Conservation (phyloP, 495 filamentous ascomycete genomes). For the Xylona heveae region DNA sequence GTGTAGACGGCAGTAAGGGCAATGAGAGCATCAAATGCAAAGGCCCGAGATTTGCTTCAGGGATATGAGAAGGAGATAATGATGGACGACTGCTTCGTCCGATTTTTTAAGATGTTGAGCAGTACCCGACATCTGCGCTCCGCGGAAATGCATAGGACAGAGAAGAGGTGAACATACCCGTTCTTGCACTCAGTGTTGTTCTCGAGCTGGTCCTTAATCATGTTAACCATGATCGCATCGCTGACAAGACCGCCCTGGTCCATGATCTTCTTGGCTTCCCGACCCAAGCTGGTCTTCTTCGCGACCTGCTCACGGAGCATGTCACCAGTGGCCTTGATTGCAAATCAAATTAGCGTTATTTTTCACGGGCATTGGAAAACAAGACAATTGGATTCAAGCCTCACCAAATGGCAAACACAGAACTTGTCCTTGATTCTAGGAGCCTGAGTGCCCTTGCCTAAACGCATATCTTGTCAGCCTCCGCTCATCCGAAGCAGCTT, state of each 20-base stretch:
- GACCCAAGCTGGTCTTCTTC: constrained; percentile 86
- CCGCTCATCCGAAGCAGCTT: constrained; percentile 7
- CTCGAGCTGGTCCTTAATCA: constrained; percentile 95
- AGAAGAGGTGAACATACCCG: constrained; percentile 43
- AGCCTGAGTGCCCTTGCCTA: constrained; percentile 98
- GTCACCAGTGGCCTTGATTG: constrained; percentile 95
- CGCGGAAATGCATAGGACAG: neutral
- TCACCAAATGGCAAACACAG: constrained; percentile 87
- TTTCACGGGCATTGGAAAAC: constrained; percentile 3
- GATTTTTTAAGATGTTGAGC: too few relatives aligned
- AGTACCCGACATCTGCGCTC: neutral
- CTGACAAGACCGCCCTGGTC: constrained; percentile 92
- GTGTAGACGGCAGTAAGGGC: neutral
- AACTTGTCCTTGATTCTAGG: constrained; percentile 96
- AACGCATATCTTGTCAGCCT: constrained; percentile 11
- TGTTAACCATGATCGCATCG: constrained; percentile 97
- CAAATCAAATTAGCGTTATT: too few relatives aligned
- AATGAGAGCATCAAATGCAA: too few relatives aligned
- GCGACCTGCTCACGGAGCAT: constrained; percentile 98
- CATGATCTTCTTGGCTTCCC: constrained; percentile 99
- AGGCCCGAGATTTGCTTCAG: too few relatives aligned
- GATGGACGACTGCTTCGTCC: too few relatives aligned
- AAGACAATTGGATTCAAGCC: constrained; percentile 10
- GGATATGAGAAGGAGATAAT: too few relatives aligned
- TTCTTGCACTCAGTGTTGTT: constrained; percentile 90